phyloP scores from a whole-genome alignment of 495 filamentous ascomycete species.

The Hypoxylon fuscum region DNA sequence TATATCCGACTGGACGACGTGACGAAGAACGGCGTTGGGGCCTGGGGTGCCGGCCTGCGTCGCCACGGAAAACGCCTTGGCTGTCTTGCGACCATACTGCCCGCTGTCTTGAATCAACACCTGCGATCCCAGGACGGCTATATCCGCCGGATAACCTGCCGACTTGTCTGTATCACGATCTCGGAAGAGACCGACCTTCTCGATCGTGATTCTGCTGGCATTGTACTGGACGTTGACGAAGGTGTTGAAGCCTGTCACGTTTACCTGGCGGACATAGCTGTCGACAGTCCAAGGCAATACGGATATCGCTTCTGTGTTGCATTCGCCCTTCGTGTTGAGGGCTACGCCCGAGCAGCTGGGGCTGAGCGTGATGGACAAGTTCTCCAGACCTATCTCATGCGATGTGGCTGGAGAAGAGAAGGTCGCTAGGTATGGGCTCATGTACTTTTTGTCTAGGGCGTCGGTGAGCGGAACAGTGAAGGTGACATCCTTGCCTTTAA shows the following conservation, averaged over 20 bases:
- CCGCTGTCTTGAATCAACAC: conserved; percentile 21
- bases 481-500: conserved; percentile 17
- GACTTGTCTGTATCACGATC: conserved; percentile 16
- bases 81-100: conserved; percentile 14
- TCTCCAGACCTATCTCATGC: conserved; percentile 18
- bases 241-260: conserved; percentile 29
- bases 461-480: conserved; percentile 27
- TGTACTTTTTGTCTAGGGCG: conserved; percentile 18
- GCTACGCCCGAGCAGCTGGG: conserved; percentile 23
- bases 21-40: too few relatives aligned
- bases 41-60: too few relatives aligned
- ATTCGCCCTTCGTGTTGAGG: conserved; percentile 7
- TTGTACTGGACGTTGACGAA: conserved; percentile 15
- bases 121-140: conserved; percentile 22
- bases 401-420: background rate
- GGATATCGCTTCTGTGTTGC: conserved; percentile 19
- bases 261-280: conserved; percentile 21
- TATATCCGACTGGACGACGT: too few relatives aligned
- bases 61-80: conserved; percentile 20
- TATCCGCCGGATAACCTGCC: conserved; percentile 17
- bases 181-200: conserved; percentile 14
- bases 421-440: conserved; percentile 16
- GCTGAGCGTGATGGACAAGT: conserved; percentile 20
- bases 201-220: conserved; percentile 19
- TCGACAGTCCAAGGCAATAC: conserved; percentile 14